phyloP scores from a whole-genome alignment of 2,329 filamentous ascomycete genomes.

The Arthrobotrys pseudoclavata region DNA sequence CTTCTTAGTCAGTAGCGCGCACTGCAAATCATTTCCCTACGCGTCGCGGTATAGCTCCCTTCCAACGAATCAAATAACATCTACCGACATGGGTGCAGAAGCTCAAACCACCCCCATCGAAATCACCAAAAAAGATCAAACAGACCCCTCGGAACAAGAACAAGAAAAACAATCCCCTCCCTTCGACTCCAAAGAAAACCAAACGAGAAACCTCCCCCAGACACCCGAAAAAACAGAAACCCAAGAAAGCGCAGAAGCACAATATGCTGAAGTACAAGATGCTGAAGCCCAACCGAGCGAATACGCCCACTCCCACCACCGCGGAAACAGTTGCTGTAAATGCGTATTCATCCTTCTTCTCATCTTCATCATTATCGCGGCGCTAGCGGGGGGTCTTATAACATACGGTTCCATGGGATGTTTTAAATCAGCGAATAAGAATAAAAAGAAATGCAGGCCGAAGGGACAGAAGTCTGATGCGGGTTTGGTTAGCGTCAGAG shows the following conservation, averaged over 20 bases:
- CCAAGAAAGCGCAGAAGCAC: background rate
- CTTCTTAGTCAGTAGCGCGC: background rate
- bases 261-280: background rate
- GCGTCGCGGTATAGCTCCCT: background rate
- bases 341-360: background rate
- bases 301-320: background rate
- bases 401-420: constrained; percentile 29
- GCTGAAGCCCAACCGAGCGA: background rate
- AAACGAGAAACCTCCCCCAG: background rate
- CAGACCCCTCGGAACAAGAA: background rate
- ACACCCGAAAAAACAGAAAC: background rate
- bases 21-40: background rate
- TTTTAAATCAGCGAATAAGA: constrained; percentile 31
- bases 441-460: constrained; percentile 9
- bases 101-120: background rate
- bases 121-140: no score
- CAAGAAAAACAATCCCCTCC: background rate
- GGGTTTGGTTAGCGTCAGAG: background rate
- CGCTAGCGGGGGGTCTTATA: constrained; percentile 12
- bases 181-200: constrained; percentile 1
- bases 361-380: constrained; percentile 1
- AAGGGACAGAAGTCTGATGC: constrained; percentile 9
- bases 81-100: background rate
- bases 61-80: background rate
- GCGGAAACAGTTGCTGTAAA: background rate